phyloP scores from a whole-genome alignment of 2,329 filamentous ascomycete genomes.

The Xylaria sp. region DNA sequence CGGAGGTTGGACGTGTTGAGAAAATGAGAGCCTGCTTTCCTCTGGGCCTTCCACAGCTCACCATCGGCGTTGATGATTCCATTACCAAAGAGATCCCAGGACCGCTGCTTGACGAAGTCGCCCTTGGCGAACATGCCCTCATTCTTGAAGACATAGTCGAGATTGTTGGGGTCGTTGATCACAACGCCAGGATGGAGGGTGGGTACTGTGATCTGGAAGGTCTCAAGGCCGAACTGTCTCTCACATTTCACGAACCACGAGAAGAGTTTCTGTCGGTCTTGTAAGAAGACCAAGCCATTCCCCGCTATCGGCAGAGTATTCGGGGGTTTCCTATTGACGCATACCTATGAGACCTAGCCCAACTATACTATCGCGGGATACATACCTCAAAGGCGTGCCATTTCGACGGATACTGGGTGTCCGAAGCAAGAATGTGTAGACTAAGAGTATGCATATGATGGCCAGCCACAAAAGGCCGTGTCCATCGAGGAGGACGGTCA shows the following conservation, averaged over 20 bases:
- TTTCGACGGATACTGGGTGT: conserved; percentile 37
- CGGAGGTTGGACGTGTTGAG: conserved; percentile 63
- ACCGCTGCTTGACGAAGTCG: conserved; percentile 63
- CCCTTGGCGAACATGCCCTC: conserved; percentile 67
- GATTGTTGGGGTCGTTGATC: conserved; percentile 64
- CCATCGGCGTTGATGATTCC: conserved; percentile 72
- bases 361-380: not conserved
- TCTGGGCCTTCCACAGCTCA: conserved; percentile 65
- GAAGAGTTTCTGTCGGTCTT: conserved; percentile 64
- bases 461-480: conserved; percentile 28
- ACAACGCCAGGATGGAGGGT: conserved; percentile 67
- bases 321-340: conserved; percentile 50
- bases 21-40: conserved; percentile 65
- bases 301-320: conserved; percentile 61
- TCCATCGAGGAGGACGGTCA: conserved; percentile 34
- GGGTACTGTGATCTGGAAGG: conserved; percentile 66
- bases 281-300: conserved; percentile 67
- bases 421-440: conserved; percentile 35
- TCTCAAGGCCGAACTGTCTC: conserved; percentile 61
- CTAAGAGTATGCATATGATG: conserved; percentile 28
- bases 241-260: conserved; percentile 67
- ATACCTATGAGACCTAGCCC: not conserved
- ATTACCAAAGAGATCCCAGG: conserved; percentile 67
- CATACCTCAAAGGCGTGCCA: conserved; percentile 43
- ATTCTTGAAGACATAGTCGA: conserved; percentile 67